These are phyloP conservation scores for Fusarium subtropicale DNA, from an alignment of 2,329 filamentous ascomycete genomes.

Conservation along the genomic window DNA sequence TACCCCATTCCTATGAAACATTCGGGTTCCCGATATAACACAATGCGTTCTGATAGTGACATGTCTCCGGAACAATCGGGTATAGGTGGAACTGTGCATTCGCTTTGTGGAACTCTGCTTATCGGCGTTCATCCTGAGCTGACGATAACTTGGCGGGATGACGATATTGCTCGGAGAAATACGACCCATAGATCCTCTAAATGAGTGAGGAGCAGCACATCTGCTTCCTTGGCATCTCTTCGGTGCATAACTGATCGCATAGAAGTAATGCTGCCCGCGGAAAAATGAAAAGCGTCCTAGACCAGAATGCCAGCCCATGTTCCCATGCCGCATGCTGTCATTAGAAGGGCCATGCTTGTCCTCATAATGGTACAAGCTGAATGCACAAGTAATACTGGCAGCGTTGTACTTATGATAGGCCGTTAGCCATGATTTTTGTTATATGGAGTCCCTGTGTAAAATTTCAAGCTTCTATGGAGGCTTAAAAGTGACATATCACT, in stretches of 20 bases:
- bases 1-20: constrained; percentile 16
- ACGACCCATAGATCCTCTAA: background rate
- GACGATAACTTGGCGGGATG: background rate
- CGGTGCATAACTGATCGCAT: constrained; percentile 1
- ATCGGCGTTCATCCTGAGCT: background rate
- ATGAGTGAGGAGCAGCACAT: constrained; percentile 14
- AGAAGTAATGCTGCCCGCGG: constrained; percentile 15
- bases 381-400: background rate
- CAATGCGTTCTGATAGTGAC: background rate
- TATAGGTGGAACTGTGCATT: constrained; percentile 3
- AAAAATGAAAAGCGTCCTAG: constrained; percentile 1
- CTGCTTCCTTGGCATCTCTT: background rate
- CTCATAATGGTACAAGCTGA: background rate
- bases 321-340: background rate
- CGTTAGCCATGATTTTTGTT: background rate
- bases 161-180: background rate
- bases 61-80: constrained; percentile 3
- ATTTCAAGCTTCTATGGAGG: background rate
- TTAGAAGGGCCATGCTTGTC: background rate
- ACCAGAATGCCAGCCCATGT: background rate
- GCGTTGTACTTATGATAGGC: constrained; percentile 2
- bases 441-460: background rate
- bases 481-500: too few species aligned
- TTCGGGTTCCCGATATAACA: background rate
- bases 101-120: constrained; percentile 4